Evolutionary conservation across 164 flowering plant genomes (phyloP), one percentile per base, ranked within the genome.

Genomic region (Vitis rupestris): DNA sequence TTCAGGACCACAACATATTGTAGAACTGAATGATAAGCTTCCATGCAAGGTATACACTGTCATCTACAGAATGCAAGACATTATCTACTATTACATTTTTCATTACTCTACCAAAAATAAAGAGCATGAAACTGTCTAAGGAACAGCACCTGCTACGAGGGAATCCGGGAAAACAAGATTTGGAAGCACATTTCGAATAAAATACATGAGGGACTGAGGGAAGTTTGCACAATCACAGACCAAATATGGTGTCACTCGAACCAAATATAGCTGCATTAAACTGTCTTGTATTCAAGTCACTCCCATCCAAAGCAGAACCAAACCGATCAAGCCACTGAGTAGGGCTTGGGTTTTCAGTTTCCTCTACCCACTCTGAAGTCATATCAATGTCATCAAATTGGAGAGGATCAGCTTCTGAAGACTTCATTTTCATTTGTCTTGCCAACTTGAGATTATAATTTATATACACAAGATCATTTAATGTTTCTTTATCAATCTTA

Each of bases 311-410:
- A 66, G 88, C 81, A 56, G 97, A 78, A 63, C 92, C 88, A 66
- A 85, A 89, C 2, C 93, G 86, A 75, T 88, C 98, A 51, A 87
- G 97, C 97, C 98, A 92, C 78, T 85, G 96, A 19, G 87, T 77
- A 19, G 90, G 91, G 76, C 82, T 84, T 2, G 87, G 87, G 66
- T 68, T 88, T 68, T 94, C 98, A 59, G 72, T 71, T 82, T 92
- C 98, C 73, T 92, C 98, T 52, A 90, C 97, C 97, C 97, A 94
- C 72, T 94, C 97, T 4, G 97, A 94, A 49, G 94, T 89, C 98
- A 94, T 92, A 63, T 94, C 98, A 50, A 94, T 87, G 79, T 92
- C 97, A 51, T 94, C 94, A 72, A 79, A 78, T 59, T 82, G 87
- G 74, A 92, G 79, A 27, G 93, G 90, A 75, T 94, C 97, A 17